phyloP scores from a whole-genome alignment of 169 alveolate species.

The Plasmodium gonderi region DNA sequence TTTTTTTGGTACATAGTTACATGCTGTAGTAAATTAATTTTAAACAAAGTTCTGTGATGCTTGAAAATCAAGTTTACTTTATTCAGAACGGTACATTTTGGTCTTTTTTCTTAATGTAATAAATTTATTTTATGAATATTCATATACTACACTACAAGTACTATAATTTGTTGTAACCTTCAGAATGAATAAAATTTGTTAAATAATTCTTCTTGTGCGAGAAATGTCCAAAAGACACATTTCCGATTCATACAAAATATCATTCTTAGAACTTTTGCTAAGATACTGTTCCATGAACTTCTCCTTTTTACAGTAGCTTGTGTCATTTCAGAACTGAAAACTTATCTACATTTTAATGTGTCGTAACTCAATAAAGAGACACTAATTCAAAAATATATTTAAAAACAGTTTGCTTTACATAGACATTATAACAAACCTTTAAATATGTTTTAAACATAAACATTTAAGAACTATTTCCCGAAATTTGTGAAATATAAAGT shows the following conservation, averaged over 20 bases:
- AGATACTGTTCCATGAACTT: background rate
- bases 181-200: background rate
- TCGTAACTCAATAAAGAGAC: background rate
- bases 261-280: background rate
- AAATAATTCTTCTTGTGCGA: background rate
- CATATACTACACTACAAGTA: background rate
- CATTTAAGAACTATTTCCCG: no score
- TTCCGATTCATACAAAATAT: background rate
- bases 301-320: background rate
- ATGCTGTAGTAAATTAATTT: background rate
- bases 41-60: background rate
- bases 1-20: background rate
- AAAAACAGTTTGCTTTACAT: background rate
- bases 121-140: background rate
- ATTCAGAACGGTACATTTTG: background rate
- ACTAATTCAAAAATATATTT: background rate
- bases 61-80: background rate
- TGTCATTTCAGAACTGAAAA: background rate
- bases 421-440: no score
- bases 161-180: background rate
- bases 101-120: background rate
- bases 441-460: no score
- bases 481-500: no score
- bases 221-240: background rate
- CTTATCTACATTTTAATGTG: background rate